A percentile compares a stretch with the other conserved stretches of the same genome.
These are phyloP conservation scores for Fusarium illudens DNA, from an alignment of 2,329 filamentous ascomycete genomes.

Conservation along the genomic window DNA sequence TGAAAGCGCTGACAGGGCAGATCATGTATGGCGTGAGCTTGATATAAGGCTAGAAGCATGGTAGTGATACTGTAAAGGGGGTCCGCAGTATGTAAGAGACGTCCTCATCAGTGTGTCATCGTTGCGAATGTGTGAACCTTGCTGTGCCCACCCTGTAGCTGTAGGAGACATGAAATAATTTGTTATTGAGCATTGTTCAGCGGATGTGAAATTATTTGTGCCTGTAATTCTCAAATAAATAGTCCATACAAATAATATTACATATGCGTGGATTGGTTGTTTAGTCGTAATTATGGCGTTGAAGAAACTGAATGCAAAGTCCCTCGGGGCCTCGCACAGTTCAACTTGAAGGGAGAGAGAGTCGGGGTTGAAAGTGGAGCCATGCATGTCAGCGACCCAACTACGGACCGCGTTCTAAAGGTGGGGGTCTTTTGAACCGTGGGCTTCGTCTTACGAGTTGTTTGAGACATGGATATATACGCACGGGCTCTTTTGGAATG, in stretches of 20 bases:
- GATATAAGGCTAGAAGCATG: neutral
- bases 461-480: neutral
- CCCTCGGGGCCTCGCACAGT: neutral
- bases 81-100: neutral
- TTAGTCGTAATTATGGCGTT: neutral
- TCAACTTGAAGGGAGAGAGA: neutral
- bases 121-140: neutral
- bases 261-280: neutral
- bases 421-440: neutral
- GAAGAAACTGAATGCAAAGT: neutral
- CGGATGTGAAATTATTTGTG: neutral
- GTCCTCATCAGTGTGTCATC: neutral
- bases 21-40: neutral
- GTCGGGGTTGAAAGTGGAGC: neutral
- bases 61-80: neutral
- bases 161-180: neutral
- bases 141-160: neutral
- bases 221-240: no score
- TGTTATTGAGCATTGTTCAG: neutral
- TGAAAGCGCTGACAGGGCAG: neutral
- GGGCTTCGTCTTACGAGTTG: neutral
- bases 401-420: neutral
- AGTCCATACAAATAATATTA: no score
- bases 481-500: neutral
- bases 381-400: neutral